phyloP scores from a whole-genome alignment of 768 basidiomycete genomes.

The Collybia nuda region DNA sequence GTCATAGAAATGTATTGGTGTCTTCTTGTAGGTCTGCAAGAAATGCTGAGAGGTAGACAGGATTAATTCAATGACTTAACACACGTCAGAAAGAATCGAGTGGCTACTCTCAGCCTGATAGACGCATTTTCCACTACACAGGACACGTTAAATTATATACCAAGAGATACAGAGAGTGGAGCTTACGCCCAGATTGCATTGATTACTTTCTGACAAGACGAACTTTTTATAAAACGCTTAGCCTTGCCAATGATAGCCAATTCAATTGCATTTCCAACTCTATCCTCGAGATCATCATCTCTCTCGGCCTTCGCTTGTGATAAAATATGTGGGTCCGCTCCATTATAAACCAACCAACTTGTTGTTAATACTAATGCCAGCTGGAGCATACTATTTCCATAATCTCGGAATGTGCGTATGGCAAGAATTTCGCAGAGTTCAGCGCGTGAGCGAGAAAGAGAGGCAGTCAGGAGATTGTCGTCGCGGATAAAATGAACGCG shows the following conservation, averaged over 20 bases:
- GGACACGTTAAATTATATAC: constrained; percentile 1
- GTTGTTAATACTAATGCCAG: constrained; percentile 74
- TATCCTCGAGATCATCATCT: constrained; percentile 71
- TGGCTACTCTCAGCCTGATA: constrained; percentile 88
- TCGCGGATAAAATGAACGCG: constrained; percentile 84
- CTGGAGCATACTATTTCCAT: constrained; percentile 66
- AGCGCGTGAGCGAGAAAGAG: constrained; percentile 75
- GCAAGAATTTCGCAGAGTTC: constrained; percentile 89
- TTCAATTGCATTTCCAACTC: constrained; percentile 91
- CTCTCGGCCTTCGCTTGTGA: constrained; percentile 59
- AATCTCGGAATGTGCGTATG: constrained; percentile 71
- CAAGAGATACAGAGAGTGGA: neutral
- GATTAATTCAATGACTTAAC: constrained; percentile 18
- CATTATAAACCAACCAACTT: constrained; percentile 78
- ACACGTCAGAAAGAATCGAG: constrained; percentile 90
- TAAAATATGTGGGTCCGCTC: constrained; percentile 63
- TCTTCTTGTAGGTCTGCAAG: constrained; percentile 85
- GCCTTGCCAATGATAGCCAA: constrained; percentile 87
- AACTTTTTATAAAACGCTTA: constrained; percentile 86
- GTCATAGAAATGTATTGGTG: constrained; percentile 91
- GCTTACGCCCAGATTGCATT: constrained; percentile 76
- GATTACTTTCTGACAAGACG: constrained; percentile 89
- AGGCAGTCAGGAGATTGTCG: constrained; percentile 64
- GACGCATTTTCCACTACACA: constrained; percentile 79
- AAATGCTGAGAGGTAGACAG: neutral